Conservation (phyloP, 148 eudicot genomes). For the Rhododendron williamsianum region DNA sequence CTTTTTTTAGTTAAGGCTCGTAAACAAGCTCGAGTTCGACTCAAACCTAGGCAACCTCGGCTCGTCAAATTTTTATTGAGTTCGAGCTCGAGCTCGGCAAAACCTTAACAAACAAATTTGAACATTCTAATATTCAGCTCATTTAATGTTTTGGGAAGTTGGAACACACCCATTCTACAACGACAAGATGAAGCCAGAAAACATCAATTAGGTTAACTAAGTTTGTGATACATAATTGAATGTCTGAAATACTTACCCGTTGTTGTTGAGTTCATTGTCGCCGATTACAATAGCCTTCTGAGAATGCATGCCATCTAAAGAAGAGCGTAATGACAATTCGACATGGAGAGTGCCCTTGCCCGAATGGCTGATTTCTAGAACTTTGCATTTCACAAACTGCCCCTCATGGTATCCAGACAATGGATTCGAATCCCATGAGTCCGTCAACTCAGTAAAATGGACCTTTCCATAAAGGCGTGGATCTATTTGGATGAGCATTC, state of each 20-base stretch:
- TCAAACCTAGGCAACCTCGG: background rate
- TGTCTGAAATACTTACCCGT: constrained; percentile 24
- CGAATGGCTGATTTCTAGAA: constrained; percentile 58
- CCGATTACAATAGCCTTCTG: constrained; percentile 6
- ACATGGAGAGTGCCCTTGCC: constrained; percentile 55
- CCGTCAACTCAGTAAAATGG: constrained; percentile 73
- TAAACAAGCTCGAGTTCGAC: background rate
- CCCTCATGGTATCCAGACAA: constrained; percentile 69
- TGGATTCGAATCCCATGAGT: constrained; percentile 58
- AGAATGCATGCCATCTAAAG: constrained; percentile 23
- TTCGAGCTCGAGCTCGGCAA: background rate
- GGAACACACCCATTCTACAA: background rate
- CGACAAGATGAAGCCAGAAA: background rate
- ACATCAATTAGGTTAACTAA: background rate
- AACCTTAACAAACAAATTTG: background rate
- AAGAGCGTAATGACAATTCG: constrained; percentile 69
- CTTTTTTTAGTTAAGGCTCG: background rate
- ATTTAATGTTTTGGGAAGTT: background rate
- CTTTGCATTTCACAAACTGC: constrained; percentile 80
- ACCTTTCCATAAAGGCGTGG: constrained; percentile 84
- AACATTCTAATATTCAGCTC: background rate
- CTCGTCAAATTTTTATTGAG: background rate
- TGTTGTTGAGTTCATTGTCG: background rate
- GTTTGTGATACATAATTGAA: background rate
- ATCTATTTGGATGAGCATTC: constrained; percentile 81